Evolutionary conservation across 2,329 filamentous ascomycete genomes (phyloP).

Genomic region (Stemphylium lycopersici): DNA sequence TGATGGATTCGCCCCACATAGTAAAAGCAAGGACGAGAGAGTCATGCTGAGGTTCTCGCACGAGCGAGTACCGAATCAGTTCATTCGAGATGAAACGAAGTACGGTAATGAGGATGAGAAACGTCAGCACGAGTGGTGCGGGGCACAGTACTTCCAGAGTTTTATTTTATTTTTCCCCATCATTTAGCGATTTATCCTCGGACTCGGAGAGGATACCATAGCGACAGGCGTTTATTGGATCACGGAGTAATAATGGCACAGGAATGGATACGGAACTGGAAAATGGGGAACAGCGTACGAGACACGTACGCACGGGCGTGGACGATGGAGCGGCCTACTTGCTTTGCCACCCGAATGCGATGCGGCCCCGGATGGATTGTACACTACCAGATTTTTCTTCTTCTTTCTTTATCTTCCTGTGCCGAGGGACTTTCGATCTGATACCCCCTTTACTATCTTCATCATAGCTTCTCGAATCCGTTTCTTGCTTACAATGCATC

Average conservation of each 20-base stretch:
- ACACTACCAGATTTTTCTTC: slow-evolving; percentile 10
- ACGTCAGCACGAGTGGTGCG: slow-evolving; percentile 17
- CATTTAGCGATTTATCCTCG: slow-evolving; percentile 7
- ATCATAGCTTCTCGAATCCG: slow-evolving; percentile 14
- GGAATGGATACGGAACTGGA: slow-evolving; percentile 14
- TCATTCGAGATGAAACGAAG: slow-evolving; percentile 16
- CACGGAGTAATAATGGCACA: slow-evolving; percentile 15
- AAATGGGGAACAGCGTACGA: not conserved
- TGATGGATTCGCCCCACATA: slow-evolving; percentile 15
- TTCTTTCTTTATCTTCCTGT: slow-evolving; percentile 9
- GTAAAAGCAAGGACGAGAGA: slow-evolving; percentile 9
- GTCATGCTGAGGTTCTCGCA: slow-evolving; percentile 7
- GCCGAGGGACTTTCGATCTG: slow-evolving; percentile 34
- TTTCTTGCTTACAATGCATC: slow-evolving; percentile 11
- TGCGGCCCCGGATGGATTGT: slow-evolving; percentile 14
- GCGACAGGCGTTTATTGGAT: slow-evolving; percentile 25
- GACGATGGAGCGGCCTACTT: not conserved
- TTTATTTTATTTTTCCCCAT: not conserved
- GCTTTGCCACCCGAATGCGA: slow-evolving; percentile 6
- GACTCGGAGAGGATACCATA: slow-evolving; percentile 9
- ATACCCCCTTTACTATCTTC: slow-evolving; percentile 33
- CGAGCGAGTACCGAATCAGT: slow-evolving; percentile 7
- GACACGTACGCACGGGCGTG: slow-evolving; percentile 3
- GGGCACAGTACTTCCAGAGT: slow-evolving; percentile 16
- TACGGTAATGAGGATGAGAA: slow-evolving; percentile 34